Conservation (phyloP, 345 rosid genomes). For the Geranium rotundifolium region DNA sequence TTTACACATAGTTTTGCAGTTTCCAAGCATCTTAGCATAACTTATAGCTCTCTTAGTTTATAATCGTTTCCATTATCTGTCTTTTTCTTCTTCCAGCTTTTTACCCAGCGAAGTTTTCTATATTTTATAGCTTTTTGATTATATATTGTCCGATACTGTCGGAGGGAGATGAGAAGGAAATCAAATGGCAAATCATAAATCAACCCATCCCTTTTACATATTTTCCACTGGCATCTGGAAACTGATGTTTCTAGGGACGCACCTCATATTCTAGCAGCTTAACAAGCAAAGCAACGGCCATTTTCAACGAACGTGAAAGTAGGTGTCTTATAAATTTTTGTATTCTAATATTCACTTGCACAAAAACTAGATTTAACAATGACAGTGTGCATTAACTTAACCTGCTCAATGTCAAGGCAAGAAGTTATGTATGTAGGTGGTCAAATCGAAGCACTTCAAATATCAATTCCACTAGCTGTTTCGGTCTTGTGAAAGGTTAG, state of each 20-base stretch:
- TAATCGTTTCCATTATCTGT: not conserved
- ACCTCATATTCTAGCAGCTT: not conserved
- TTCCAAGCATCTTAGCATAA: not conserved
- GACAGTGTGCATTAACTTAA: not conserved
- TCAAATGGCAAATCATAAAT: not conserved
- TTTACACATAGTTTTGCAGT: not conserved
- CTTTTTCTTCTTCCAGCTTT: not conserved
- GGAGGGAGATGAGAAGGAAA: not conserved
- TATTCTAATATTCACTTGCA: not conserved
- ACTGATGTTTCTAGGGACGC: not conserved
- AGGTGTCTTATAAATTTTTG: not conserved
- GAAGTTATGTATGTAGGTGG: too few species aligned
- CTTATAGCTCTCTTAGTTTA: not conserved
- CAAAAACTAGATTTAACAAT: not conserved
- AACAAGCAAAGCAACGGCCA: not conserved
- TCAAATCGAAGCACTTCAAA: not conserved
- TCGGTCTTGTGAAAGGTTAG: not conserved
- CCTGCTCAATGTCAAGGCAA: not conserved
- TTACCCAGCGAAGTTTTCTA: not conserved
- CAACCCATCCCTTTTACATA: not conserved
- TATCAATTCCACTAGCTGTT: not conserved
- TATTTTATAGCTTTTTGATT: not conserved
- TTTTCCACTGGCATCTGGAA: not conserved
- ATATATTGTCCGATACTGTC: not conserved
- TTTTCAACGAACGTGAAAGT: not conserved